A percentile compares a stretch with the other conserved stretches of the same genome.
Conservation (phyloP, 2,329 filamentous ascomycete genomes). For the Colletotrichum eleusines region DNA sequence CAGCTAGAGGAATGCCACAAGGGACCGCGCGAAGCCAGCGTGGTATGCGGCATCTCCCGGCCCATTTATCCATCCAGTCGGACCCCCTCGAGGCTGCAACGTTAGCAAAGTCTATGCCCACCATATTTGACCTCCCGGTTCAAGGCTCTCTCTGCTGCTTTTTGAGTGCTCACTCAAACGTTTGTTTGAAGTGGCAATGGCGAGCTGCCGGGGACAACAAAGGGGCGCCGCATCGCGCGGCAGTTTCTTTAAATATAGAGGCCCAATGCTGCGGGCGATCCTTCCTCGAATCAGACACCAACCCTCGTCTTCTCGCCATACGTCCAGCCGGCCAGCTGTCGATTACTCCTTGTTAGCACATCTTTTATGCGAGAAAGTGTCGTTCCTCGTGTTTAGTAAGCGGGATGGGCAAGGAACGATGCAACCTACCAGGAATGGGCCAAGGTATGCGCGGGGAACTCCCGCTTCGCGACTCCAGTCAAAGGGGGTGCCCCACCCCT, state of each 20-base stretch:
- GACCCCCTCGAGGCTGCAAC: neutral
- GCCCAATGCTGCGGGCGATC: neutral
- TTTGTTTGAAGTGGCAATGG: too few relatives aligned
- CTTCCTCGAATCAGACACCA: too few relatives aligned
- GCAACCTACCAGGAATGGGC: constrained; percentile 18
- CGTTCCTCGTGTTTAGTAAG: accelerated
- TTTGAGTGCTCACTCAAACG: too few relatives aligned
- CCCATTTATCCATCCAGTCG: neutral
- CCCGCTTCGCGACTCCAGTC: neutral
- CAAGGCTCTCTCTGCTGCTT: too few relatives aligned
- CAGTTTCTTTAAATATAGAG: too few relatives aligned
- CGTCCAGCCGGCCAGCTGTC: neutral
- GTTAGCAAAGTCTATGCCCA: neutral
- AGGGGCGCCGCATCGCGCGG: accelerated
- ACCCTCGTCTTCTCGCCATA: too few relatives aligned
- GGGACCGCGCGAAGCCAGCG: too few relatives aligned
- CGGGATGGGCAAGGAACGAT: neutral
- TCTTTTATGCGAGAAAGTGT: neutral
- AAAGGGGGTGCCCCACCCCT: constrained; percentile 5
- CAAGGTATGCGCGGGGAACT: constrained; percentile 20
- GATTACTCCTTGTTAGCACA: neutral
- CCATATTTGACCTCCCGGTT: too few relatives aligned
- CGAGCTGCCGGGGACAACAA: neutral
- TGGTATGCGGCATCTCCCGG: neutral
- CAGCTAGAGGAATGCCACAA: neutral